Percentiles rank a stretch among this genome's conserved stretches.
Conservation (phyloP, 441 rosid genomes). For the Populus hybrid region DNA sequence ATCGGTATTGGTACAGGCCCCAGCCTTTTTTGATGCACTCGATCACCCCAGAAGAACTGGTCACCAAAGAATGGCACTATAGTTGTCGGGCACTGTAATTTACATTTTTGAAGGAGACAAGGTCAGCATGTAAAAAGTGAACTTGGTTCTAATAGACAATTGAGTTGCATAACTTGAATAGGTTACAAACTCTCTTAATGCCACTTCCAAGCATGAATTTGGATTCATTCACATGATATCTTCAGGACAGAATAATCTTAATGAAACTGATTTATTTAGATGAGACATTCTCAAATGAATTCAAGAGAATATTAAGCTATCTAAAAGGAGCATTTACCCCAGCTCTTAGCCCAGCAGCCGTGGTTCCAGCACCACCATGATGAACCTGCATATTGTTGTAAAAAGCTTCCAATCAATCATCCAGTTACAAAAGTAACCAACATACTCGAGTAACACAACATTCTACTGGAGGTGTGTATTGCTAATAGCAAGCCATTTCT, state of each 20-base stretch:
- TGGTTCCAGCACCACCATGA: constrained; percentile 26
- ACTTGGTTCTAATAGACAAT: neutral
- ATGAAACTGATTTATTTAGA: neutral
- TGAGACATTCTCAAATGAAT: neutral
- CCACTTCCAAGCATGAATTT: neutral
- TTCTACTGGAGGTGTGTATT: neutral
- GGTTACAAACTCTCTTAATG: neutral
- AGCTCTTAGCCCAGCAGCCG: constrained; percentile 92
- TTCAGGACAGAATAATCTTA: neutral
- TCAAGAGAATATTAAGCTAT: neutral
- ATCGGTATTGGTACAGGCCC: constrained; percentile 92
- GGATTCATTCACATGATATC: neutral
- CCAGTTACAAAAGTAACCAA: neutral
- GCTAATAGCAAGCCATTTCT: neutral
- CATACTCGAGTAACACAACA: neutral
- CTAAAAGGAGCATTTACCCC: constrained; percentile 54
- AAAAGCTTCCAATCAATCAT: constrained; percentile 6
- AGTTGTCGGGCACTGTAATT: constrained; percentile 90
- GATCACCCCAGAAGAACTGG: constrained; percentile 98
- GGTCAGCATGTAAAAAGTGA: constrained; percentile 3
- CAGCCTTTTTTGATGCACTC: constrained; percentile 62
- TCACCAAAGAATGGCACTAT: constrained; percentile 98
- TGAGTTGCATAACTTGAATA: neutral
- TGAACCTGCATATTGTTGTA: constrained; percentile 64
- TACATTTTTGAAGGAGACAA: constrained; percentile 14